Evolutionary conservation across 169 alveolate genomes (phyloP), one percentile per base, ranked within the genome.

Genomic region (Cytauxzoon felis): DNA sequence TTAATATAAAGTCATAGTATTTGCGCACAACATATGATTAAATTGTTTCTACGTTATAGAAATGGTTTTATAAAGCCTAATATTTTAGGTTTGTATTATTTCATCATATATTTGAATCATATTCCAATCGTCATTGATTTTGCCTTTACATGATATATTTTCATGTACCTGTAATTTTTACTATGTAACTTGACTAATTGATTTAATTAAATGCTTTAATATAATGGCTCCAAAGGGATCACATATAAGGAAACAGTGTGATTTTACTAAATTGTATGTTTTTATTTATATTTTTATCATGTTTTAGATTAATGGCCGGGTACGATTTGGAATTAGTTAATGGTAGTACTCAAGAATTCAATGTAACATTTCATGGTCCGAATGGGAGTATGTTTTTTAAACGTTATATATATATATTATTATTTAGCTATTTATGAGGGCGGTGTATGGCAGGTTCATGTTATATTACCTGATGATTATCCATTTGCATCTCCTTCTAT

Each of bases 401-500:
- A 19, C 26, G 45, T 40, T 33, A 18, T 27, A 9, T 3, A 27
- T 21, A 36, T 32, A 36, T 9, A 26, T 33, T 23, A 32, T 34
- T 11, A 38, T 5, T 27, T 88, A 90, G 95, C 95, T 13, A 61
- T 87, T 7, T 90, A 90, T 71, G 94, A 90, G 78, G 93, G 88
- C 36, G 95, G 95, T 5, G 92, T 90, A 9, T 90, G 95, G 95
- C 79, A 84, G 41, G 87, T 87, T 18, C 93, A 93, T 71, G 98
- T 96, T 21, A 88, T 88, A 16, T 83, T 96, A 45, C 99, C 99
- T n/a, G 98, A 94, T 53, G 88, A 95, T 50, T 96, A 96, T 67
- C 99, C 99, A 11, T 96, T 91, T 69, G 96, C 96, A 45, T 92
- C 97, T 0, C 99, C 99, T 0, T 92, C 97, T 7, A 95, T 96